Evolutionary conservation across 306 rosid species (phyloP).

Genomic region (Acacia melanoxylon): DNA sequence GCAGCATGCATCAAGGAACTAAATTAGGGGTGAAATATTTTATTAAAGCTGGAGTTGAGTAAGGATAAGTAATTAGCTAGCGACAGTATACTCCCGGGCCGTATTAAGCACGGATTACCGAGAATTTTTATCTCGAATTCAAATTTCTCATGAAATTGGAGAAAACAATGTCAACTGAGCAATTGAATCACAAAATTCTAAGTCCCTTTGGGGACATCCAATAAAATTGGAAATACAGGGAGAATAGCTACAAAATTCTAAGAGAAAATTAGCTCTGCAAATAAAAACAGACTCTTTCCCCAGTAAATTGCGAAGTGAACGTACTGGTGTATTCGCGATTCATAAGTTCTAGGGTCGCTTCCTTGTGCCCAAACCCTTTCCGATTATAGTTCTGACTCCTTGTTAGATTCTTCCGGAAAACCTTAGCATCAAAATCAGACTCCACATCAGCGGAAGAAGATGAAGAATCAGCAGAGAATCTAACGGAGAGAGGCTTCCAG

Average conservation of each 20-base stretch:
- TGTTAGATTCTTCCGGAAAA: conserved; percentile 82
- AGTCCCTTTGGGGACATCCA: neutral
- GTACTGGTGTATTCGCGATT: conserved; percentile 89
- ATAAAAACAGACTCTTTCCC: neutral
- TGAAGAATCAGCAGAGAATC: conserved; percentile 57
- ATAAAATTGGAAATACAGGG: neutral
- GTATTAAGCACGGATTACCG: neutral
- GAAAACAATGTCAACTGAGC: neutral
- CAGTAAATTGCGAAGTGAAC: conserved; percentile 3
- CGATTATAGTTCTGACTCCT: conserved; percentile 88
- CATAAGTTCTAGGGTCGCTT: conserved; percentile 89
- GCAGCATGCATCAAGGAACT: neutral
- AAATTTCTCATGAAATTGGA: conserved; percentile 18
- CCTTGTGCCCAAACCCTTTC: conserved; percentile 84
- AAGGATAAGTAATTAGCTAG: neutral
- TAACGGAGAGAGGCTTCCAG: conserved; percentile 57
- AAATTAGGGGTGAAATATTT: neutral
- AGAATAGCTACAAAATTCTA: neutral
- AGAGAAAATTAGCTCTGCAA: neutral
- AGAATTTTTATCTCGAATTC: conserved; percentile 9
- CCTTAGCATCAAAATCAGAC: conserved; percentile 78
- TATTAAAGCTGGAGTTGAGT: neutral
- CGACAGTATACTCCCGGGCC: neutral
- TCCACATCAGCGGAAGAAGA: conserved; percentile 39
- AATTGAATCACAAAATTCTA: neutral